phyloP scores from a whole-genome alignment of 805 yeast species.

The Saturnispora galanensis region DNA sequence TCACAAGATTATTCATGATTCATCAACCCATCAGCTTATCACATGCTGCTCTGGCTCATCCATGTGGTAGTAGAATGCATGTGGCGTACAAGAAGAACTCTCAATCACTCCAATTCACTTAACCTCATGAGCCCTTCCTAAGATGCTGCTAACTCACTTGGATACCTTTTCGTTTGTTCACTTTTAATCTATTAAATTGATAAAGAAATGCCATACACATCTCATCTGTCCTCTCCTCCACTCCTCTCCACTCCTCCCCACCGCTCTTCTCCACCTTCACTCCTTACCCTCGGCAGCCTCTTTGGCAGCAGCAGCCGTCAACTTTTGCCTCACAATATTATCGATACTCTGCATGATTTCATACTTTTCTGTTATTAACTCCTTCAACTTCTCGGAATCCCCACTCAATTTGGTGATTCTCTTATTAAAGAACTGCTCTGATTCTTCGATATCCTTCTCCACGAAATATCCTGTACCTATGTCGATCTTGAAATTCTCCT shows the following conservation, averaged over 20 bases:
- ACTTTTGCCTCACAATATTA: constrained; percentile 41
- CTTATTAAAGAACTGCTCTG: constrained; percentile 59
- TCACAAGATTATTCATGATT: too few relatives aligned
- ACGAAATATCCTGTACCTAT: constrained; percentile 95
- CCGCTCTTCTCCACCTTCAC: too few relatives aligned
- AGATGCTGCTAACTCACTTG: too few relatives aligned
- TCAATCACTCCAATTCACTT: too few relatives aligned
- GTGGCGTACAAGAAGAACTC: too few relatives aligned
- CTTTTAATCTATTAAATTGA: too few relatives aligned
- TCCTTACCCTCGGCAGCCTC: too few relatives aligned
- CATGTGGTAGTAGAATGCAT: too few relatives aligned
- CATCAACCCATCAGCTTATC: too few relatives aligned
- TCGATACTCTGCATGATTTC: constrained; percentile 55
- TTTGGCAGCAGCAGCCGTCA: constrained; percentile 33
- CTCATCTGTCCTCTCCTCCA: not conserved
- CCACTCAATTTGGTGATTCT: constrained; percentile 63
- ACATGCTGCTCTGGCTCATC: too few relatives aligned
- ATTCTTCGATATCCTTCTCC: constrained; percentile 61
- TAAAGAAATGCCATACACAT: not conserved
- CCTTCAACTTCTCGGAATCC: constrained; percentile 66
- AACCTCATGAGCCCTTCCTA: too few relatives aligned
- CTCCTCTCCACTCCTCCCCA: not conserved
- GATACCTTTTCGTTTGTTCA: too few relatives aligned
- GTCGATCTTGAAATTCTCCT: constrained; percentile 73
- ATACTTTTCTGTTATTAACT: constrained; percentile 66